These are phyloP conservation scores for Pythium coloratum DNA, from an alignment of 352 stramenopile genomes.

Conservation along the genomic window DNA sequence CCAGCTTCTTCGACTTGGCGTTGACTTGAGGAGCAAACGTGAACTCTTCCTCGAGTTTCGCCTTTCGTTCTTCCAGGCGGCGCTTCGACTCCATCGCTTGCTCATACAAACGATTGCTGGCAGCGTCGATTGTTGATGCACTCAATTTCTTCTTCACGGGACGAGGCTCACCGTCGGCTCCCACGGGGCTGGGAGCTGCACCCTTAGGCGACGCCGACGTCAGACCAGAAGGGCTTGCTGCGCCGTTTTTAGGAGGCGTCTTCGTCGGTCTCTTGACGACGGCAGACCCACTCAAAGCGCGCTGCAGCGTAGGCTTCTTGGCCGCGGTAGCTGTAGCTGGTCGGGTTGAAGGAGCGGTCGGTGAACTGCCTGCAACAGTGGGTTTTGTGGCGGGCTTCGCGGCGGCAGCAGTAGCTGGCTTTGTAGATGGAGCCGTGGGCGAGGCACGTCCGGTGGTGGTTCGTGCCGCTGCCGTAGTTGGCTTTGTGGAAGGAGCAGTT, in stretches of 20 bases:
- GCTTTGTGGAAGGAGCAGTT: background rate
- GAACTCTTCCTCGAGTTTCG: slow-evolving; percentile 52
- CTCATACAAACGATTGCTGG: slow-evolving; percentile 62
- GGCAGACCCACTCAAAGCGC: slow-evolving; percentile 25
- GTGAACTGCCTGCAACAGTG: background rate
- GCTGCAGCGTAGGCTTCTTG: slow-evolving; percentile 10
- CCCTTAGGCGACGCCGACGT: background rate
- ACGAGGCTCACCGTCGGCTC: slow-evolving; percentile 9
- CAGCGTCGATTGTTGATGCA: slow-evolving; percentile 46
- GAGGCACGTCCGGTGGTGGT: background rate
- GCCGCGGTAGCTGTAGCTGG: slow-evolving; percentile 8
- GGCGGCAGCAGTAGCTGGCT: background rate
- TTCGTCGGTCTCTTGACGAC: slow-evolving; percentile 15
- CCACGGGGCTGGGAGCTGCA: background rate
- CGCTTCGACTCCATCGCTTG: slow-evolving; percentile 58
- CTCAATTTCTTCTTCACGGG: slow-evolving; percentile 54
- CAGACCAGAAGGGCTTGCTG: background rate
- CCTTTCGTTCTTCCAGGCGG: slow-evolving; percentile 52
- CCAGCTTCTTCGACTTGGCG: slow-evolving; percentile 41
- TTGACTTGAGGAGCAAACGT: slow-evolving; percentile 66
- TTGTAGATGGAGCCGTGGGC: background rate
- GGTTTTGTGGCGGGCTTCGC: background rate
- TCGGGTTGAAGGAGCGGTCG: slow-evolving; percentile 12
- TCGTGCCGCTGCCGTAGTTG: background rate
- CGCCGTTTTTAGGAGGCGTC: slow-evolving; percentile 31